Evolutionary conservation across 371 early-diverging fungal genomes (phyloP), one percentile per base, ranked within the genome.

Genomic region (Saksenaea vasiformis): DNA sequence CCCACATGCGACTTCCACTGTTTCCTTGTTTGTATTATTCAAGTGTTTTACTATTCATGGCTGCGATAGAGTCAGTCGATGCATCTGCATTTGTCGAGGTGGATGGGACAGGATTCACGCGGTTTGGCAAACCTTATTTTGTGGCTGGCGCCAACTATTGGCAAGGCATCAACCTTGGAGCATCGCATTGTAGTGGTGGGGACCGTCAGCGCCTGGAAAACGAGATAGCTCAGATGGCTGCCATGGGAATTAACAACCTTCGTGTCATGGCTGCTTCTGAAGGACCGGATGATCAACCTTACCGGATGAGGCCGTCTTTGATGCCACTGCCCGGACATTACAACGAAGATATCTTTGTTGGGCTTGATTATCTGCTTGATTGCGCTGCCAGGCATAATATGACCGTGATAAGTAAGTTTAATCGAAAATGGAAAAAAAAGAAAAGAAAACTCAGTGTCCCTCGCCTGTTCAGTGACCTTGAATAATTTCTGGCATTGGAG

Each of bases 131-230:
- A 31, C 57, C 63, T 3, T 80, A 83, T 56, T 57, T 60, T 3
- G 67, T 87, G 0, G 72, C 65, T 2, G 86, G 87, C 3, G 87
- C 90, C 55, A 90, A 90, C 65, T 90, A 88, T 61, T 90, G 90
- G 90, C 87, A 89, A 58, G 90, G 88, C 10, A 89, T 90, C 82
- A 85, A 88, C 67, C 73, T 90, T n/a, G 87, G 84, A 24, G 73
- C 77, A 11, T 55, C 58, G 8, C 39, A 64, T 14, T 65, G 60
- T 13, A 35, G 51, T 13, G 85, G 83, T 56, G 84, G 88, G 14
- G 64, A 87, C 66, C 78, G 83, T 34, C 26, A 58, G 2, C 83
- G 88, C 1, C 68, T 90, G 19, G 62, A 71, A 9, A 39, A 62
- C 39, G 90, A 90, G 60, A 67, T 90, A 7, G 70, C 70, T 19